Conservation (phyloP, 1,284 basidiomycete species). For the Rhizoctonia solani region DNA sequence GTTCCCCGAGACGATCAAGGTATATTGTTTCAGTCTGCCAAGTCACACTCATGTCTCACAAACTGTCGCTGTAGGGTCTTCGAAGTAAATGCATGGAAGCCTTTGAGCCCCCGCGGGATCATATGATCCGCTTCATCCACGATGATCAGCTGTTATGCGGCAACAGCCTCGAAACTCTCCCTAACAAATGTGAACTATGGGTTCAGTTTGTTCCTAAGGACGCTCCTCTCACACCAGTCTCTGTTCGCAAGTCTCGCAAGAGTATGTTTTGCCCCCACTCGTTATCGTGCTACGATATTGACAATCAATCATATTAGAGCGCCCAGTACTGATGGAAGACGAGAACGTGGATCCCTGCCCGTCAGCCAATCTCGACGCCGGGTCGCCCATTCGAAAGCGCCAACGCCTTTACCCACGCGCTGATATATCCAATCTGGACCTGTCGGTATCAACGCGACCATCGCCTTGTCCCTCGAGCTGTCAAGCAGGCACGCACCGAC, state of each 20-base stretch:
- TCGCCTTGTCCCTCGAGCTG: conserved; percentile 20
- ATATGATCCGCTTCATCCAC: conserved; percentile 26
- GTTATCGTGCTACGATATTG: conserved; percentile 8
- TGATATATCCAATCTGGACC: conserved; percentile 15
- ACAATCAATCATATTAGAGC: conserved; percentile 24
- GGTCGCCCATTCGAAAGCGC: conserved; percentile 30
- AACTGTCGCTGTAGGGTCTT: background rate
- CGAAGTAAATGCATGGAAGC: conserved; percentile 29
- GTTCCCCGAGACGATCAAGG: conserved; percentile 26
- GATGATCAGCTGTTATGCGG: conserved; percentile 16
- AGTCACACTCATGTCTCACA: background rate
- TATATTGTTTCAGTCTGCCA: background rate
- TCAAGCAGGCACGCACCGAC: conserved; percentile 1
- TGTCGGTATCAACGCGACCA: conserved; percentile 8
- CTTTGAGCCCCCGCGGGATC: conserved; percentile 16
- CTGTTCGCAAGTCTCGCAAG: conserved; percentile 22
- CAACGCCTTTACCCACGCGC: conserved; percentile 17
- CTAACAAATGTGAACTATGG: conserved; percentile 30
- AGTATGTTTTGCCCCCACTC: conserved; percentile 2
- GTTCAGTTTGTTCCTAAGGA: conserved; percentile 32
- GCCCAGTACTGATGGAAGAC: conserved; percentile 16
- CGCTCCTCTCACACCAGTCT: conserved; percentile 26
- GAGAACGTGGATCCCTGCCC: conserved; percentile 30
- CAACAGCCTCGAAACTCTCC: conserved; percentile 20
- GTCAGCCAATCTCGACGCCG: conserved; percentile 17